These are phyloP conservation scores for Colletotrichum chrysophilum DNA, from an alignment of 2,329 filamentous ascomycete species.

Conservation along the genomic window DNA sequence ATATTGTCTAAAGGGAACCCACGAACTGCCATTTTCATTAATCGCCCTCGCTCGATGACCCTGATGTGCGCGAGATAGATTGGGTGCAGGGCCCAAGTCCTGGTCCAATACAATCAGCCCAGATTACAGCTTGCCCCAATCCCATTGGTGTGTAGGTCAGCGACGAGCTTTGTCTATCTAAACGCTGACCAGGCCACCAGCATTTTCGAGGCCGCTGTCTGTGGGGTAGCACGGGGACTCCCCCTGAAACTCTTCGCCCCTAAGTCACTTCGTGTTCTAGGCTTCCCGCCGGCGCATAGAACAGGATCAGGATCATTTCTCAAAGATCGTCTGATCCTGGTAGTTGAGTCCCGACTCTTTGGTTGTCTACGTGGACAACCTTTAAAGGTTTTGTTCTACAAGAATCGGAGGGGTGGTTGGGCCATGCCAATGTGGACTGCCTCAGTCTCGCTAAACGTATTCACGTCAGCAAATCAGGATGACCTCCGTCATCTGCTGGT, in stretches of 20 bases:
- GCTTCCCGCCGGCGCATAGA: neutral
- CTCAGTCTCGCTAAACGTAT: neutral
- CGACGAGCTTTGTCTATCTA: neutral
- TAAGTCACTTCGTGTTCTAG: neutral
- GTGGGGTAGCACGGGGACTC: neutral
- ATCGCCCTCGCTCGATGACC: neutral
- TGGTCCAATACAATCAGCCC: neutral
- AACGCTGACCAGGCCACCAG: neutral
- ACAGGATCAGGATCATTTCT: neutral
- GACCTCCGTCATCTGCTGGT: accelerated
- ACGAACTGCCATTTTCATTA: neutral
- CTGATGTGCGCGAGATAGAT: neutral
- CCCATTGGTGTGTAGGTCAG: neutral
- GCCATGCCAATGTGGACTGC: too few relatives aligned
- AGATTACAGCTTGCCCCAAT: neutral
- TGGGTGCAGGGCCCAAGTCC: neutral
- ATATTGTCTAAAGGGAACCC: neutral
- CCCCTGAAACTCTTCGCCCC: neutral
- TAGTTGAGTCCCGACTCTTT: neutral
- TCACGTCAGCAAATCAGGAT: neutral
- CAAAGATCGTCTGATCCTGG: neutral
- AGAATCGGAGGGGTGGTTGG: too few relatives aligned
- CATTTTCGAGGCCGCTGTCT: neutral
- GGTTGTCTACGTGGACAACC: neutral
- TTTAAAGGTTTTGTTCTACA: too few relatives aligned